These are phyloP conservation scores for Mikania micrantha DNA, from an alignment of 129 eudicot species.

Conservation along the genomic window DNA sequence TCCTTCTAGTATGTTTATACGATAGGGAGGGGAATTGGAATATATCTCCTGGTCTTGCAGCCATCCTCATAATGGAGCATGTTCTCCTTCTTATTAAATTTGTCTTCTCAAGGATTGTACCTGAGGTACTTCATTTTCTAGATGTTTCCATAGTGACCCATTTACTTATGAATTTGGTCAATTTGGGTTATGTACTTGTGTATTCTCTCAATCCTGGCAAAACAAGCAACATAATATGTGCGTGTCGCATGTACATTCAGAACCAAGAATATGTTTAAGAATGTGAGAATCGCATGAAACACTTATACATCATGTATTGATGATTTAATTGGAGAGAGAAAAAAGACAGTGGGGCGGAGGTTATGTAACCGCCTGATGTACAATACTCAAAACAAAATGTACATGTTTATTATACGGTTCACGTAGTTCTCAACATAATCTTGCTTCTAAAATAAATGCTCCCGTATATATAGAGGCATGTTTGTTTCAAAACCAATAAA, in stretches of 20 bases:
- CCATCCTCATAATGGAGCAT: conserved; percentile 89
- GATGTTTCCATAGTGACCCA: neutral
- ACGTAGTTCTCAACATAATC: too few relatives aligned
- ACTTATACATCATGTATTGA: too few relatives aligned
- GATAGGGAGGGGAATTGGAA: conserved; percentile 83
- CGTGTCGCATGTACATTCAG: neutral
- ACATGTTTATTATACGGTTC: too few relatives aligned
- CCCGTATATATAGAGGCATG: too few relatives aligned
- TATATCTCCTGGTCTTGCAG: conserved; percentile 93
- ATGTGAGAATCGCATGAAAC: too few relatives aligned
- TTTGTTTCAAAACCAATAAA: too few relatives aligned
- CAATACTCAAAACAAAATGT: too few relatives aligned
- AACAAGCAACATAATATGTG: neutral
- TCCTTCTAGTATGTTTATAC: conserved; percentile 73
- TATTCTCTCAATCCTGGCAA: neutral
- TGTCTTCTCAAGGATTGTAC: conserved; percentile 80
- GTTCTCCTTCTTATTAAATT: conserved; percentile 71
- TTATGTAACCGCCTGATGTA: too few relatives aligned
- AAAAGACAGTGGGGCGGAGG: too few relatives aligned
- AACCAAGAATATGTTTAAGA: too few relatives aligned
- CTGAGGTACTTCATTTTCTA: conserved; percentile 47
- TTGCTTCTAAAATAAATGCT: too few relatives aligned
- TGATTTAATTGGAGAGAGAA: too few relatives aligned
- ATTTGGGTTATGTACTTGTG: neutral
- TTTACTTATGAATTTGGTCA: neutral